phyloP scores from a whole-genome alignment of 305 asterid species.

The Fraxinus baroniana region DNA sequence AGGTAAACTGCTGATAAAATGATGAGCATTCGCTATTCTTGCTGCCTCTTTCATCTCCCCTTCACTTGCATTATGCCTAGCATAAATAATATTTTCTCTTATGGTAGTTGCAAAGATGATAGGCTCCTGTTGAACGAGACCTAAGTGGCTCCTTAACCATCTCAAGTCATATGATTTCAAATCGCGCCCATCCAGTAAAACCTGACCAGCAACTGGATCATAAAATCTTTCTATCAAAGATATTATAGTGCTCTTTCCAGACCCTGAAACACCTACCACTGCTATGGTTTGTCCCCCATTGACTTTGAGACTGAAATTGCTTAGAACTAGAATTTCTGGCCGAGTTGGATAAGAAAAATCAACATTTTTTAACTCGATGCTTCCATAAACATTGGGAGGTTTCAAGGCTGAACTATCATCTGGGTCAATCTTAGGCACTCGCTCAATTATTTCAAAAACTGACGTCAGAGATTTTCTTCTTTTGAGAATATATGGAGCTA shows the following conservation, averaged over 20 bases:
- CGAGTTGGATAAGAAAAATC: slow-evolving; percentile 95
- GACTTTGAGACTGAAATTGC: slow-evolving; percentile 95
- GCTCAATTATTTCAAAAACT: slow-evolving; percentile 92
- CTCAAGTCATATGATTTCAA: slow-evolving; percentile 81
- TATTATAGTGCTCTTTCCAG: slow-evolving; percentile 96
- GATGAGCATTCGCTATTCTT: slow-evolving; percentile 98
- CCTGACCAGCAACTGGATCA: slow-evolving; percentile 94
- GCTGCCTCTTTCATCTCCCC: slow-evolving; percentile 99
- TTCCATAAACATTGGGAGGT: slow-evolving; percentile 97
- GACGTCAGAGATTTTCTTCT: slow-evolving; percentile 84
- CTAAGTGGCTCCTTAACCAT: slow-evolving; percentile 98
- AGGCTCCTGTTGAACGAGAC: slow-evolving; percentile 97
- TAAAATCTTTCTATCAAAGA: slow-evolving; percentile 88
- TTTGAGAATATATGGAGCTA: slow-evolving; percentile 98
- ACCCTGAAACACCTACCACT: slow-evolving; percentile 96
- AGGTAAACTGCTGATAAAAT: slow-evolving; percentile 97
- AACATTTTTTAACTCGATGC: slow-evolving; percentile 89
- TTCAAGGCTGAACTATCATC: slow-evolving; percentile 88
- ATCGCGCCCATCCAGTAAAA: slow-evolving; percentile 86
- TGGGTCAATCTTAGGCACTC: slow-evolving; percentile 93
- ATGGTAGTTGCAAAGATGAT: slow-evolving; percentile 91
- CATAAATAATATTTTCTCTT: slow-evolving; percentile 88
- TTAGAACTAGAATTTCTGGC: slow-evolving; percentile 85
- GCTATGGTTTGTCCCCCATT: slow-evolving; percentile 97
- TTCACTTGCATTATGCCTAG: slow-evolving; percentile 98